A percentile compares a stretch with the other conserved stretches of the same genome.
These are phyloP conservation scores for Cucurbita moschata DNA, from an alignment of 306 rosid species.

Conservation along the genomic window DNA sequence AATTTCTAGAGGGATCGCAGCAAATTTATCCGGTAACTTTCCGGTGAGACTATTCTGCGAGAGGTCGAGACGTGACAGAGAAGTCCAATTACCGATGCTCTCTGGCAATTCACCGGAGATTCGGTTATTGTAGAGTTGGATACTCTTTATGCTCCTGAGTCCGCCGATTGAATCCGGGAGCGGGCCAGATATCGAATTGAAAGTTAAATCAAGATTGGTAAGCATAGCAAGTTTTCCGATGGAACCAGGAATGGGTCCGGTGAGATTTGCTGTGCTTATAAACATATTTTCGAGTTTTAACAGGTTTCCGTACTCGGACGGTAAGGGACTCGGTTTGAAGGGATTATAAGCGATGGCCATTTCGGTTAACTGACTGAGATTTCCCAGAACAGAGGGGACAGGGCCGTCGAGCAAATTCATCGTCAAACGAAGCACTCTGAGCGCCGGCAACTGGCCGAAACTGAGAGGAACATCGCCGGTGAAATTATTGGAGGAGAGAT, in stretches of 20 bases:
- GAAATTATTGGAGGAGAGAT: constrained; percentile 52
- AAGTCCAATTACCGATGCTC: constrained; percentile 37
- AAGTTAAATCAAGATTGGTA: constrained; percentile 44
- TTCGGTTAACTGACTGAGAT: constrained; percentile 35
- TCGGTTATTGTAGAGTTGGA: constrained; percentile 32
- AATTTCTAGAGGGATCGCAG: constrained; percentile 20
- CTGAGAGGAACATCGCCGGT: constrained; percentile 54
- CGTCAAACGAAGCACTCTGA: constrained; percentile 20
- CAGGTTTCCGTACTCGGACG: constrained; percentile 55
- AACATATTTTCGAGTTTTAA: constrained; percentile 29
- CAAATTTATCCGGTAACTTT: constrained; percentile 25
- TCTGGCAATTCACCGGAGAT: constrained; percentile 57
- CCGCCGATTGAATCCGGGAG: constrained; percentile 44
- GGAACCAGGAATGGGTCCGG: constrained; percentile 47
- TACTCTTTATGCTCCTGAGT: constrained; percentile 19
- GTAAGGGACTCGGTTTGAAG: constrained; percentile 25
- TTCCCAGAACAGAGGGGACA: constrained; percentile 47
- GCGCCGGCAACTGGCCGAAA: constrained; percentile 25
- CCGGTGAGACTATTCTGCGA: constrained; percentile 64
- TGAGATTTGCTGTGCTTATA: constrained; percentile 16
- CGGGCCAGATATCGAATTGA: constrained; percentile 36
- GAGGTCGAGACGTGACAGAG: constrained; percentile 31
- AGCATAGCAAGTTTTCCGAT: constrained; percentile 44
- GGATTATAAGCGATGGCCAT: constrained; percentile 33
- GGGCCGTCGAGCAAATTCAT: constrained; percentile 41